phyloP scores from a whole-genome alignment of 2,329 filamentous ascomycete species.

The Venturia oleaginea region DNA sequence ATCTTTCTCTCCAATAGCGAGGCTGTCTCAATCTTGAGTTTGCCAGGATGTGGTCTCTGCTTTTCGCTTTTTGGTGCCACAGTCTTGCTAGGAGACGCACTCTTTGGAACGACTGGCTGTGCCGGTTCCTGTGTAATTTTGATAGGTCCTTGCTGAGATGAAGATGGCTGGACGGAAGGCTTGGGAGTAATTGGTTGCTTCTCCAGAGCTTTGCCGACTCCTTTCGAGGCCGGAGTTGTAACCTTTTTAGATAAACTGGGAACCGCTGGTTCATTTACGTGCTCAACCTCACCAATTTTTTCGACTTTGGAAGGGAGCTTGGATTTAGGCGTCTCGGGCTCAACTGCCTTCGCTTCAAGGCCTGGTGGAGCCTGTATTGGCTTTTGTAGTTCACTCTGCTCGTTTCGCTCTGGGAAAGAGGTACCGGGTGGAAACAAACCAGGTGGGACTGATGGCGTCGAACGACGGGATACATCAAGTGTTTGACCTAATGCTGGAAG shows the following conservation, averaged over 20 bases:
- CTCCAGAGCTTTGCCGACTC: not conserved
- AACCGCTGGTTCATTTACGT: not conserved
- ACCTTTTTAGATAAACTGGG: not conserved
- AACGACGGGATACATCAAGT: slow-evolving; percentile 7
- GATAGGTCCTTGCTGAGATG: not conserved
- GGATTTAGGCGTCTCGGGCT: not conserved
- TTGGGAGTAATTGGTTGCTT: slow-evolving; percentile 15
- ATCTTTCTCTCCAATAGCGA: not conserved
- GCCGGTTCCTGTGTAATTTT: not conserved
- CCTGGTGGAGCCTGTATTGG: not conserved
- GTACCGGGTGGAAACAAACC: slow-evolving; percentile 9
- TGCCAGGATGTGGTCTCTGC: slow-evolving; percentile 12
- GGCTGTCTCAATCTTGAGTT: slow-evolving; percentile 8
- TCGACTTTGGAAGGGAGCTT: not conserved
- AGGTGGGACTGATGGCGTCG: slow-evolving; percentile 11
- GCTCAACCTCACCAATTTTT: not conserved
- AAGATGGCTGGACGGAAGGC: slow-evolving; percentile 17
- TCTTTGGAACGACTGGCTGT: slow-evolving; percentile 21
- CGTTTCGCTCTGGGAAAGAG: not conserved
- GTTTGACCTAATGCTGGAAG: slow-evolving; percentile 10
- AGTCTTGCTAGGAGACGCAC: not conserved
- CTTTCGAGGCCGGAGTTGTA: not conserved
- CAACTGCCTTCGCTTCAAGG: not conserved
- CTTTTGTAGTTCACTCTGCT: not conserved
- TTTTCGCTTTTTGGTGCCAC: not conserved